Evolutionary conservation across 2,329 filamentous ascomycete genomes (phyloP).

Genomic region (Chaetomium sp.): DNA sequence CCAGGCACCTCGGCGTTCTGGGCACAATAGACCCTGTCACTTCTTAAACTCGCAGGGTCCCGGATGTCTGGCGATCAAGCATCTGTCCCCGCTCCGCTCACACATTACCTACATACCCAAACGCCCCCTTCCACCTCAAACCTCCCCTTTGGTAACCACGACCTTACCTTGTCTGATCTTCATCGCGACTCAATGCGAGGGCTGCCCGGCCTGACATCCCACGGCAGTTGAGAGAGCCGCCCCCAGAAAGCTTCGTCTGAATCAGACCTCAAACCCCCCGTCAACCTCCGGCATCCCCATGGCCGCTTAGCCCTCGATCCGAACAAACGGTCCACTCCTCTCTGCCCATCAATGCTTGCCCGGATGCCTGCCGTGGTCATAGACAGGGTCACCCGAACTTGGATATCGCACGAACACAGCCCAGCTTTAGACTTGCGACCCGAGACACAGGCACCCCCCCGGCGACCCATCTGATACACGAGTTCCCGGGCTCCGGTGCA

Average conservation of each 20-base stretch:
- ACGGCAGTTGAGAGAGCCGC: neutral
- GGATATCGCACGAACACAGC: constrained; percentile 50
- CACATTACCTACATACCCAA: constrained; percentile 36
- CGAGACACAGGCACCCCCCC: constrained; percentile 42
- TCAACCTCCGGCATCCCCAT: constrained; percentile 22
- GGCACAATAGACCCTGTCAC: constrained; percentile 39
- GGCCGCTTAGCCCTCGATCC: constrained; percentile 33
- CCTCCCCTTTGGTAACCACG: constrained; percentile 38
- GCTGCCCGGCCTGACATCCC: constrained; percentile 19
- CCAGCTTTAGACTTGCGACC: constrained; percentile 45
- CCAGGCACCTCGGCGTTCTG: constrained; percentile 22
- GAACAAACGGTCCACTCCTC: constrained; percentile 16
- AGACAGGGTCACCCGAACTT: constrained; percentile 55
- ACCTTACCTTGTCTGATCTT: constrained; percentile 39
- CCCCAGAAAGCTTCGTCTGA: constrained; percentile 17
- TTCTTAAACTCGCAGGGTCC: constrained; percentile 49
- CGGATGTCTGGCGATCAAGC: constrained; percentile 44
- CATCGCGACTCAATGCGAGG: constrained; percentile 36
- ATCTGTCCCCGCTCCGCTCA: constrained; percentile 40
- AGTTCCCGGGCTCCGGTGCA: constrained; percentile 40
- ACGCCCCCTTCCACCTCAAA: constrained; percentile 42
- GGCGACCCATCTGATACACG: constrained; percentile 47
- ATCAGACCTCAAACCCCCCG: constrained; percentile 23
- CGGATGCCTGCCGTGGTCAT: constrained; percentile 57
- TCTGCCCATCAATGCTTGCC: constrained; percentile 46